Base-by-base conservation (phyloP, 2,329 filamentous ascomycete genomes). In the Colletotrichum neosansevieriae region DNA sequence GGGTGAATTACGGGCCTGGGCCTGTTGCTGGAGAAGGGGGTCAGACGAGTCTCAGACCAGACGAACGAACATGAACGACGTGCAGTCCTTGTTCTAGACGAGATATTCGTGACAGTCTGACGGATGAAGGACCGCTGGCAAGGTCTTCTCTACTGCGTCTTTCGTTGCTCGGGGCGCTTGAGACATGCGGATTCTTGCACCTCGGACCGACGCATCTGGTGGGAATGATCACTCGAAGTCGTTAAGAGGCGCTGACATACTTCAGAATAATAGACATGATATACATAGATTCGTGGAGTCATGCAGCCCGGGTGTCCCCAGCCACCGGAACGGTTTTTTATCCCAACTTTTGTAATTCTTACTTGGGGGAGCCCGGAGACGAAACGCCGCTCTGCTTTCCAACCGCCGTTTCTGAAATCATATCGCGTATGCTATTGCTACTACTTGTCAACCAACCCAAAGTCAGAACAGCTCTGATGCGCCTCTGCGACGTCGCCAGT, bases 11-110 rank as follows among this genome's bases (percentile, higher is more conserved):
- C 9, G 19, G 21, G 49, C 34, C 49, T n/a, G 19, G 34, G 49
- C 34, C 49, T n/a, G 10, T n/a, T 42, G 54, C 54, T 32, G 53
- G 34, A 21, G 17, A 4, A 11, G 24, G 50, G 50, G 49, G 36
- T 45, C 61, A 61, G 65, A 59, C 65, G 65, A 68, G 65, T 68
- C 65, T 65, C 54, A 68, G 61, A 68, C 54, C 40, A 68, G 61
- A 68, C 36, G 60, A 68, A 68, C 36, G 60, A 68, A 65, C 65
- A 32, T 44, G 40, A 34, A 6, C 44, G 4, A 17, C 38, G 42
- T 24, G 29, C 40, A 38, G 44, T 36, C 19, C 36, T 24, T 29
- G 53, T 57, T 32, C 36, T 34, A 21, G 21, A 42, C 50, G 15
- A 29, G 21, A 38, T 24, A 15, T 13, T 4, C 2, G 13, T 21